Evolutionary conservation across 148 eudicot genomes (phyloP), one percentile per base, ranked within the genome.

Genomic region (Diospyros lotus): DNA sequence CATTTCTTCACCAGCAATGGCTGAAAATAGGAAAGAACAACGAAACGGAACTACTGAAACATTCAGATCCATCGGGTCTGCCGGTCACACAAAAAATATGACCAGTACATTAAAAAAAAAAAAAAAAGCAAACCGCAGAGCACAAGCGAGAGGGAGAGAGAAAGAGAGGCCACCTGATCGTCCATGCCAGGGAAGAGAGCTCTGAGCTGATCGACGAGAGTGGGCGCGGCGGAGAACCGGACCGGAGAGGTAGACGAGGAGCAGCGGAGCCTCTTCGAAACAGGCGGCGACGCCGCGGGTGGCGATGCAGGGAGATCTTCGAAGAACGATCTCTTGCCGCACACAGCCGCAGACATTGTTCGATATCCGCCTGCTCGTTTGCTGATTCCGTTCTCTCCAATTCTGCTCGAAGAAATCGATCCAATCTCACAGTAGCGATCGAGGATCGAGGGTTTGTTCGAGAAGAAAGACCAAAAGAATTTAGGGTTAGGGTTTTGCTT

Each of bases 261-360:
- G 63, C 82, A 87, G 4, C 96, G 88, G 55, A 80, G 72, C 77
- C 79, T 76, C 83, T 91, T 91, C 5, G 86, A 66, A 52, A 83
- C 89, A 3, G 90, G 84, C 41, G 85, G 69, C 40, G 90, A 80
- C 3, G 91, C 85, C 1, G 93, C 84, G 4, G 84, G 64, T 9
- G 91, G 77, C 12, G 91, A 78, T 9, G 78, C 66, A 7, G 72
- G 74, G 9, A 73, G 65, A 9, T 89, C 97, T 68, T 89, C 91
- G 73, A 89, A 87, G 74, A 79, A 86, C 6, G 91, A 85, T 86
- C 97, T 91, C 81, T 91, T 91, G 67, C 97, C 80, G 71, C 80
- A 77, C 58, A 77, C 71, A 52, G 71, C 46, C 46, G 80, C 80
- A 77, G 80, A 77, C 97, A 91, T 91, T 60, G 78, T 84, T 86